These are phyloP conservation scores for Fusarium sp. DNA, from an alignment of 2,329 filamentous ascomycete genomes.

Conservation along the genomic window DNA sequence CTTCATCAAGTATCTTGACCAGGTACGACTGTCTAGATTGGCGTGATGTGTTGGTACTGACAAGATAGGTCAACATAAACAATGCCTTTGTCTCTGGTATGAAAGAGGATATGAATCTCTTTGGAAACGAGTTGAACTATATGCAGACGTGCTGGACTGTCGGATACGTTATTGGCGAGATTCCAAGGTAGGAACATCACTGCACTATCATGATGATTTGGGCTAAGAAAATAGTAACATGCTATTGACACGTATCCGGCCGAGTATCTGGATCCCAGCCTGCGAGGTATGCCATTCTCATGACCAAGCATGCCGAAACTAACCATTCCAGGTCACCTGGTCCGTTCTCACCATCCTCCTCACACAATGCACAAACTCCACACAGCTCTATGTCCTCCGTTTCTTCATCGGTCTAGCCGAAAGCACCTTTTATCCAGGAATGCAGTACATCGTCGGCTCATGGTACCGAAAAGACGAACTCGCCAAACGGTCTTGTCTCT, in stretches of 20 bases:
- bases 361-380: slow-evolving; percentile 49
- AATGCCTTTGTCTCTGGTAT: slow-evolving; percentile 55
- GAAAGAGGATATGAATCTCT: slow-evolving; percentile 66
- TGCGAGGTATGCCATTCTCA: slow-evolving; percentile 45
- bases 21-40: slow-evolving; percentile 28
- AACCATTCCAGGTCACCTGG: slow-evolving; percentile 46
- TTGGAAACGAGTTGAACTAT: slow-evolving; percentile 63
- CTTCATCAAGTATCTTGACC: slow-evolving; percentile 58
- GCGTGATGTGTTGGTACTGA: neutral
- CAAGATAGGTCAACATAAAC: slow-evolving; percentile 43
- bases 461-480: slow-evolving; percentile 62
- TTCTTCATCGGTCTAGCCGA: slow-evolving; percentile 61
- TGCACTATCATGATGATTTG: fast-evolving
- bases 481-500: slow-evolving; percentile 59
- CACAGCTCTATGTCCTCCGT: slow-evolving; percentile 56
- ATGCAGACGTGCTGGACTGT: slow-evolving; percentile 68
- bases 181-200: slow-evolving; percentile 45
- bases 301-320: neutral
- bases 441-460: slow-evolving; percentile 57
- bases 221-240: slow-evolving; percentile 47
- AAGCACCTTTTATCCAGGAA: slow-evolving; percentile 57
- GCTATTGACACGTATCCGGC: slow-evolving; percentile 56
- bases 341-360: slow-evolving; percentile 51
- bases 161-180: slow-evolving; percentile 68
- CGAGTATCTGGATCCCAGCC: slow-evolving; percentile 58